A percentile compares a stretch with the other conserved stretches of the same genome.
These are phyloP conservation scores for Xylaria curta DNA, from an alignment of 495 filamentous ascomycete species.

Conservation along the genomic window DNA sequence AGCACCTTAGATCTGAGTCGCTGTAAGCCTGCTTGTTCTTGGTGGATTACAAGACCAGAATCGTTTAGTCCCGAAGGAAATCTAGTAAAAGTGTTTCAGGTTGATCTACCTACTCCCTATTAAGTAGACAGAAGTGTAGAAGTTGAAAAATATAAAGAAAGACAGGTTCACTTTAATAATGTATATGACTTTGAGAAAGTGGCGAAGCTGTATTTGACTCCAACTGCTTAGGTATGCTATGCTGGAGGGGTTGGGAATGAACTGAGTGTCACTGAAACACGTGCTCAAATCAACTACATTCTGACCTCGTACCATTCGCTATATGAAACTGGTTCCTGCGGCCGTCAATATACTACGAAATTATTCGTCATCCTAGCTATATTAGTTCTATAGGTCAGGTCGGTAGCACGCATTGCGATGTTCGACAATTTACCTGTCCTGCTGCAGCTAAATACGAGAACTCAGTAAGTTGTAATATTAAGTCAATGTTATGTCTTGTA, in stretches of 20 bases:
- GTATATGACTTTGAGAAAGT: conserved; percentile 70
- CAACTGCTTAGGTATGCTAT: conserved; percentile 78
- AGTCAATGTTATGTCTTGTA: neutral
- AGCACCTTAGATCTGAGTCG: neutral
- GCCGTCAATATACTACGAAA: conserved; percentile 63
- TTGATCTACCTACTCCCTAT: neutral
- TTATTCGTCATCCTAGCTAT: conserved; percentile 61
- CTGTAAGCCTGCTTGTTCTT: neutral
- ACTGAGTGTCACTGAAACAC: conserved; percentile 55
- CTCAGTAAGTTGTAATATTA: neutral
- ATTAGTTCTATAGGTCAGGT: conserved; percentile 68
- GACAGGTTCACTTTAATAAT: conserved; percentile 65
- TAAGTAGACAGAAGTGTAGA: neutral
- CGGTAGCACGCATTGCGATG: conserved; percentile 66
- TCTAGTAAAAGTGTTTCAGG: neutral
- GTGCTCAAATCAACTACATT: conserved; percentile 67
- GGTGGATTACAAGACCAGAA: neutral
- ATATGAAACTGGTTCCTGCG: conserved; percentile 63
- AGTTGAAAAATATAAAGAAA: conserved; percentile 10
- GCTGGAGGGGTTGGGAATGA: conserved; percentile 74
- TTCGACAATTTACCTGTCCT: conserved; percentile 60
- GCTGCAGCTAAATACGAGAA: neutral
- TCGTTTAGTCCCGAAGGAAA: neutral
- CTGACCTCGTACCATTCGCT: conserved; percentile 67
- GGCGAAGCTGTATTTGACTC: conserved; percentile 62